A percentile compares a stretch with the other conserved stretches of the same genome.
Conservation (phyloP, 805 yeast species). For the Limtongia smithiae region DNA sequence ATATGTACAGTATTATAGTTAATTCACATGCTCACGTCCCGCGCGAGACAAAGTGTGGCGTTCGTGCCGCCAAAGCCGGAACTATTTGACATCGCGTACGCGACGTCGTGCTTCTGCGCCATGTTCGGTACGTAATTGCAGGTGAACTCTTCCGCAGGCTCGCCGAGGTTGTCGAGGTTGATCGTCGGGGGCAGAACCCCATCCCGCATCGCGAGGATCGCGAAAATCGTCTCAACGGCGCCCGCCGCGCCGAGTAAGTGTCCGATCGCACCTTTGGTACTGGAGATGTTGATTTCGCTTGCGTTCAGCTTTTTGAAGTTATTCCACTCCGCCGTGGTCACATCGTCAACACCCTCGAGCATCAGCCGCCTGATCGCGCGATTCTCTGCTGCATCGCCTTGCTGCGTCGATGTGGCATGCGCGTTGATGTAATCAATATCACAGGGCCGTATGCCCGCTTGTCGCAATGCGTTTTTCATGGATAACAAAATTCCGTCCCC, state of each 20-base stretch:
- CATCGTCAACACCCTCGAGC: slow-evolving; percentile 42
- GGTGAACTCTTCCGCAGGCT: slow-evolving; percentile 44
- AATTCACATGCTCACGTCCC: slow-evolving; percentile 25
- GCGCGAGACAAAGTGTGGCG: slow-evolving; percentile 61
- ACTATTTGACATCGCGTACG: slow-evolving; percentile 75
- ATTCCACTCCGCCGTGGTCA: slow-evolving; percentile 34
- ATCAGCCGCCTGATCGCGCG: slow-evolving; percentile 57
- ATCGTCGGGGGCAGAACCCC: slow-evolving; percentile 73
- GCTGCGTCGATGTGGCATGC: slow-evolving; percentile 88
- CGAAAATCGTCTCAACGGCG: slow-evolving; percentile 81
- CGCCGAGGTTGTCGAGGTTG: slow-evolving; percentile 58
- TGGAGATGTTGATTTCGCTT: slow-evolving; percentile 48
- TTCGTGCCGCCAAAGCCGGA: slow-evolving; percentile 99
- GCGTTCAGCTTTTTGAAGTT: slow-evolving; percentile 14
- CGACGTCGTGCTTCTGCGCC: slow-evolving; percentile 43
- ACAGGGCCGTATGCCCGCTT: slow-evolving; percentile 46
- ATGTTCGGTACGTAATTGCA: slow-evolving; percentile 57
- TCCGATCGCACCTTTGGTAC: slow-evolving; percentile 90
- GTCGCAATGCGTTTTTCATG: slow-evolving; percentile 67
- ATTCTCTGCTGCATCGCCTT: slow-evolving; percentile 89
- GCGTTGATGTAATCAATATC: slow-evolving; percentile 82
- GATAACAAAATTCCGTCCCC: slow-evolving; percentile 85
- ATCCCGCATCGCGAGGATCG: slow-evolving; percentile 60
- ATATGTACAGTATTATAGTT: too few species aligned
- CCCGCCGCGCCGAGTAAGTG: slow-evolving; percentile 97